Conservation (phyloP, 1,284 basidiomycete genomes). For the Ganoderma boninense region DNA sequence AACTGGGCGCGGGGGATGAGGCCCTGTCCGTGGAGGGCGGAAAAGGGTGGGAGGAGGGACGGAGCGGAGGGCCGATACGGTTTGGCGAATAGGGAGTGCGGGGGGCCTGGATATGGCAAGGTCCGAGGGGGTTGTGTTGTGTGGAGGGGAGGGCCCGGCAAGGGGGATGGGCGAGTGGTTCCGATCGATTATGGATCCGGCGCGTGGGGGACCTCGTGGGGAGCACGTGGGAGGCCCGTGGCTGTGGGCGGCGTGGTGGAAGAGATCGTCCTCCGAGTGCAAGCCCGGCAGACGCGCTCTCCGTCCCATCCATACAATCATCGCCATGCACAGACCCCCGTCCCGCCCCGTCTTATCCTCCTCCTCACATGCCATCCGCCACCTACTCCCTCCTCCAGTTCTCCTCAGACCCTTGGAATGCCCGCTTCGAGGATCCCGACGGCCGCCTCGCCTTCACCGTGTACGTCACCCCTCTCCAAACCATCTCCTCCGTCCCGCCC, state of each 20-base stretch:
- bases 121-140: slow-evolving; percentile 6
- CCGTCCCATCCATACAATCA: slow-evolving; percentile 29
- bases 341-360: slow-evolving; percentile 33
- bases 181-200: slow-evolving; percentile 33
- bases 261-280: slow-evolving; percentile 21
- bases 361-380: slow-evolving; percentile 44
- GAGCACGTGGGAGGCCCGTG: slow-evolving; percentile 36
- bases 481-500: slow-evolving; percentile 7
- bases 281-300: slow-evolving; percentile 23
- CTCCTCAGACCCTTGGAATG: slow-evolving; percentile 66
- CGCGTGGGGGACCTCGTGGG: slow-evolving; percentile 39
- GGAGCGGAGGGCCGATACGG: slow-evolving; percentile 6
- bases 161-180: slow-evolving; percentile 18
- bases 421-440: slow-evolving; percentile 68
- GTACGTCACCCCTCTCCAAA: slow-evolving; percentile 49
- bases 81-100: slow-evolving; percentile 12
- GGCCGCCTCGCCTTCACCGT: slow-evolving; percentile 69
- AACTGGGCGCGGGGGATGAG: neutral
- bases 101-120: neutral
- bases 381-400: slow-evolving; percentile 67
- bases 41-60: neutral
- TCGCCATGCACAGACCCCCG: slow-evolving; percentile 26
- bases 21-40: slow-evolving; percentile 18
- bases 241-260: slow-evolving; percentile 25
- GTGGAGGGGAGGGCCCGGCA: slow-evolving; percentile 10